These are phyloP conservation scores for Marsdenia floribunda DNA, from an alignment of 257 asterid species.

Conservation along the genomic window DNA sequence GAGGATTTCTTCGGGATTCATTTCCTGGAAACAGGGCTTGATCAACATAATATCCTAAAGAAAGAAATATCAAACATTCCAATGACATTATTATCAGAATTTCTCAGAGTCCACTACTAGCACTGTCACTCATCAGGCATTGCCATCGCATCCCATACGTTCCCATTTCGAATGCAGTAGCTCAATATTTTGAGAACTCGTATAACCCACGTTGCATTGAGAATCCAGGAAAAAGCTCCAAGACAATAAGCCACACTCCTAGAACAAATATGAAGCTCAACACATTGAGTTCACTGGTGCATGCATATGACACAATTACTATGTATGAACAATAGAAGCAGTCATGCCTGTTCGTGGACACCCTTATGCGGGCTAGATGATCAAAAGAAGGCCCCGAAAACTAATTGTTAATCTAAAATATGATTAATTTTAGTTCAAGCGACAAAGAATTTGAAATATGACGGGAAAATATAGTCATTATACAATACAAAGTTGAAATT, in stretches of 20 bases:
- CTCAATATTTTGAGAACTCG: slow-evolving; percentile 21
- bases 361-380: too few species aligned
- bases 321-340: too few species aligned
- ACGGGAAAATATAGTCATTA: too few species aligned
- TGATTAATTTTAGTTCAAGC: too few species aligned
- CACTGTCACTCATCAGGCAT: slow-evolving; percentile 23
- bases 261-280: background rate
- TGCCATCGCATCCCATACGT: slow-evolving; percentile 37
- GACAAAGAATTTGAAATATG: too few species aligned
- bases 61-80: slow-evolving; percentile 33
- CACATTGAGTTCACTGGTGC: background rate
- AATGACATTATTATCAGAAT: slow-evolving; percentile 32
- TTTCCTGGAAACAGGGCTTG: slow-evolving; percentile 20
- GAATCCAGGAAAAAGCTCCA: slow-evolving; percentile 38
- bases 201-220: slow-evolving; percentile 33
- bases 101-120: slow-evolving; percentile 31
- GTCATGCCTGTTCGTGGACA: too few species aligned
- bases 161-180: slow-evolving; percentile 17
- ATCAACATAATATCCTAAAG: slow-evolving; percentile 21
- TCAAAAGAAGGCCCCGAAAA: too few species aligned
- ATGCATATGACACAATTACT: too few species aligned
- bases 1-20: slow-evolving; percentile 9
- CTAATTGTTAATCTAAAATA: too few species aligned
- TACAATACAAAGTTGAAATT: too few species aligned
- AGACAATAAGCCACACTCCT: slow-evolving; percentile 29